Conservation (phyloP, 2,329 filamentous ascomycete species). For the Nemania abortiva region DNA sequence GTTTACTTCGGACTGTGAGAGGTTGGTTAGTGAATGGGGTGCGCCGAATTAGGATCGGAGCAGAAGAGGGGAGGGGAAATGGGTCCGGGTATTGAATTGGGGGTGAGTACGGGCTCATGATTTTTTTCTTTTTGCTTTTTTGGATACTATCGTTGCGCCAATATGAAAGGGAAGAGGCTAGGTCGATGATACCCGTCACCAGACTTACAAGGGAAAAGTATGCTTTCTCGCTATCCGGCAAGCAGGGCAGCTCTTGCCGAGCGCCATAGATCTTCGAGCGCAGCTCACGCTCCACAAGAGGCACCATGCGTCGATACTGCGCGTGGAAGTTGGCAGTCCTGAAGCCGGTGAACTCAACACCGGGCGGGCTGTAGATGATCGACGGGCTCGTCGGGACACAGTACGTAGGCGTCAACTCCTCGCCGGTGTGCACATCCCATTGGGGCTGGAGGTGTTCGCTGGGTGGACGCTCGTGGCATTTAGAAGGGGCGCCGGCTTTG, state of each 20-base stretch:
- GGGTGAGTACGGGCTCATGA: too few relatives aligned
- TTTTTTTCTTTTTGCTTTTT: too few relatives aligned
- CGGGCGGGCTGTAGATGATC: conserved; percentile 45
- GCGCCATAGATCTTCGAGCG: conserved; percentile 40
- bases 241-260: not conserved
- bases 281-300: conserved; percentile 43
- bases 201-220: conserved; percentile 43
- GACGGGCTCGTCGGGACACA: conserved; percentile 44
- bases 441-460: conserved; percentile 36
- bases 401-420: conserved; percentile 45
- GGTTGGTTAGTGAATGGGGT: conserved; percentile 6
- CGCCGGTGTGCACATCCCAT: conserved; percentile 46
- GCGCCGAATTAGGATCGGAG: not conserved
- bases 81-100: not conserved
- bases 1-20: conserved; percentile 42
- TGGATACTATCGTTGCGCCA: not conserved
- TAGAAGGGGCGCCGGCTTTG: conserved; percentile 10
- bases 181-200: not conserved
- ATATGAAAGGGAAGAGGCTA: not conserved
- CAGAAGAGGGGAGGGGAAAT: not conserved
- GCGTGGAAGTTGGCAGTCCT: conserved; percentile 40
- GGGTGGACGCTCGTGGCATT: not conserved
- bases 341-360: conserved; percentile 36
- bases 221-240: conserved; percentile 33
- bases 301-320: conserved; percentile 52